phyloP scores from a whole-genome alignment of 2,329 filamentous ascomycete species.

The Arachnomyces sp. region DNA sequence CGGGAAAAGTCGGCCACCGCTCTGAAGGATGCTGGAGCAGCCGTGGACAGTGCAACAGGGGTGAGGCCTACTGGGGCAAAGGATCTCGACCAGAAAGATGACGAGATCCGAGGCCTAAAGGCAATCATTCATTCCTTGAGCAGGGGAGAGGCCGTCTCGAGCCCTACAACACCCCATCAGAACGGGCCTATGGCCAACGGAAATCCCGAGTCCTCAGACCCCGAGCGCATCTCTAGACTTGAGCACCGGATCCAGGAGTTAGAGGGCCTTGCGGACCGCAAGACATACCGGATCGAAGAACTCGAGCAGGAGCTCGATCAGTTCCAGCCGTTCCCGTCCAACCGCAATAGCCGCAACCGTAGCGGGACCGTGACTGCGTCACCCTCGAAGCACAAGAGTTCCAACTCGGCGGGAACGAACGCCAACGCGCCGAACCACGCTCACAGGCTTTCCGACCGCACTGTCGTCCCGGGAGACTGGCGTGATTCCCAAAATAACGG shows the following conservation, averaged over 20 bases:
- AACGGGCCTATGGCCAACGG: slow-evolving; percentile 18
- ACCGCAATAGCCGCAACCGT: slow-evolving; percentile 20
- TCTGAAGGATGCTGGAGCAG: slow-evolving; percentile 45
- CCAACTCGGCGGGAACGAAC: slow-evolving; percentile 20
- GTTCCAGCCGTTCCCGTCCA: slow-evolving; percentile 22
- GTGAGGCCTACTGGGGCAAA: slow-evolving; percentile 43
- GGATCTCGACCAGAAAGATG: slow-evolving; percentile 87
- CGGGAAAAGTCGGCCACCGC: slow-evolving; percentile 67
- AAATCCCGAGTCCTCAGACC: slow-evolving; percentile 43
- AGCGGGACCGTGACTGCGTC: slow-evolving; percentile 30
- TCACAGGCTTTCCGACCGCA: slow-evolving; percentile 35
- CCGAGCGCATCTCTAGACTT: slow-evolving; percentile 54
- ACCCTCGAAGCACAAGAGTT: slow-evolving; percentile 23
- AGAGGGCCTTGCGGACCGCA: slow-evolving; percentile 62
- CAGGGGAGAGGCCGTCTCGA: slow-evolving; percentile 41
- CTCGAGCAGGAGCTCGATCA: slow-evolving; percentile 67
- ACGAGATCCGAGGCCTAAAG: slow-evolving; percentile 93
- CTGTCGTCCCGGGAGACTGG: slow-evolving; percentile 35
- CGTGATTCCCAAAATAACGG: slow-evolving; percentile 23
- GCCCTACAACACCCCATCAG: slow-evolving; percentile 21
- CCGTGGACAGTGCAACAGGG: slow-evolving; percentile 27
- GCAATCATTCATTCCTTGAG: slow-evolving; percentile 96
- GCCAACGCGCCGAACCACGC: slow-evolving; percentile 23
- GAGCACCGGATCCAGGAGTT: slow-evolving; percentile 76
- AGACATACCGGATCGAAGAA: slow-evolving; percentile 68